Base-by-base conservation (phyloP, 768 basidiomycete genomes). In the Boletus sp. region DNA sequence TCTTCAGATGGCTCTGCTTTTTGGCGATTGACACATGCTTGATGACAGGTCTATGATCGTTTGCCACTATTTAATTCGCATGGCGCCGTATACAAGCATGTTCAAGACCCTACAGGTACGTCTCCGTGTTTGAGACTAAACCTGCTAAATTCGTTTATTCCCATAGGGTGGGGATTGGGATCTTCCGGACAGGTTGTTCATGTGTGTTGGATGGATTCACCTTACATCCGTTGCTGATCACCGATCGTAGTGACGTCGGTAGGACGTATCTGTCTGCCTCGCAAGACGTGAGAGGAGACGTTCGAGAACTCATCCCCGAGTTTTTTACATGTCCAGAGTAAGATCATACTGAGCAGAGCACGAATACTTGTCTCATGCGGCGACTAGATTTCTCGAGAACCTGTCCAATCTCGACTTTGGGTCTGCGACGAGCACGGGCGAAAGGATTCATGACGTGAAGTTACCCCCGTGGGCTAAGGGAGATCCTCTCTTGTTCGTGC, bases 91-190 rank as follows among this genome's bases (percentile, higher is more conserved):
- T 68, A 95, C 93, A 25, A 85, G 88, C 64, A 95, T 96, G 87
- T 98, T 95, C 78, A 92, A 94, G 73, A 92, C 90, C 3, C 71
- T 97, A 32, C 84, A 85, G 75, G 82, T 80, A 49, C 56, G 74
- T 42, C 21, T 19, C 29, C 11, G 17, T 5, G 19, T 38, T 21
- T 2, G 35, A 14, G 32, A 42, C 30, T n/a, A 32, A 34, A 39
- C 21, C 3, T 6, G 9, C 14, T 32, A 1, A 15, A 21, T n/a
- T 39, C 2, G 52, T 27, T 7, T 3, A 2, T 35, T 45, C 32
- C 33, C 13, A 0, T 75, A 96, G 83, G 95, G 95, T 10, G 95
- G 95, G 7, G 88, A 93, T 63, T 97, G 93, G 86, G 95, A 98
- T 73, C 72, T 97, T 15, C 94, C 94, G 0, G 92, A 93, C 71